A percentile compares a stretch with the other conserved stretches of the same genome.
phyloP scores from a whole-genome alignment of 495 filamentous ascomycete genomes.

The Penicillium parvum region DNA sequence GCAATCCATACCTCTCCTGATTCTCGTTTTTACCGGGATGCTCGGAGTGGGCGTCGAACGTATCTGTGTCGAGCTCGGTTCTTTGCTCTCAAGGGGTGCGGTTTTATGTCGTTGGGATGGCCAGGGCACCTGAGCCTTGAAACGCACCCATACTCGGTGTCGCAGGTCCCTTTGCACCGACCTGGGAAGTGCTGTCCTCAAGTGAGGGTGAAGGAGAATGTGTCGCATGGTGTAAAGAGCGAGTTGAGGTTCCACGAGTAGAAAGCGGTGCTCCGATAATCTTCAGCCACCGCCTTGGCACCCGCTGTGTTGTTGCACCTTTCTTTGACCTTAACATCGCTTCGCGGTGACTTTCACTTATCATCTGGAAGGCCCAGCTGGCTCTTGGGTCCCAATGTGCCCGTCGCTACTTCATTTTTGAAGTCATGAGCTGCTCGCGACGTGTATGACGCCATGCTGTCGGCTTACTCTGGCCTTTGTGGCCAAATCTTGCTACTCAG shows the following conservation, averaged over 20 bases:
- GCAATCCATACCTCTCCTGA: slow-evolving; percentile 35
- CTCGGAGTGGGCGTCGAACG: slow-evolving; percentile 12
- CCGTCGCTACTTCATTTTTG: neutral
- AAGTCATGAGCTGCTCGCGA: slow-evolving; percentile 15
- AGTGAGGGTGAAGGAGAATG: slow-evolving; percentile 35
- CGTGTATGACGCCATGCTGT: slow-evolving; percentile 23
- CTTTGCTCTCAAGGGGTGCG: slow-evolving; percentile 20
- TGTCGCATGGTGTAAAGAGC: slow-evolving; percentile 21
- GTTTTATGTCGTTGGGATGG: slow-evolving; percentile 25
- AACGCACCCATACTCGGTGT: slow-evolving; percentile 25
- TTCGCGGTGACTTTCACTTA: neutral
- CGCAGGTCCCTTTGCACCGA: slow-evolving; percentile 25
- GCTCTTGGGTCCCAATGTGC: slow-evolving; percentile 3
- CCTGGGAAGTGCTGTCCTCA: slow-evolving; percentile 27
- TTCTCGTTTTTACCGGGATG: slow-evolving; percentile 24
- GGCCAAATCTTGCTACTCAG: slow-evolving; percentile 28
- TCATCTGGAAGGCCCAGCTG: slow-evolving; percentile 6
- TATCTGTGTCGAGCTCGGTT: slow-evolving; percentile 4
- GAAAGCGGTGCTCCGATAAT: slow-evolving; percentile 4
- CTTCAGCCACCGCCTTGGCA: slow-evolving; percentile 16
- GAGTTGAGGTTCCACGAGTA: slow-evolving; percentile 7
- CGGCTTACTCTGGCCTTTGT: slow-evolving; percentile 24
- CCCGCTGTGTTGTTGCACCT: slow-evolving; percentile 12
- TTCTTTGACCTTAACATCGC: neutral
- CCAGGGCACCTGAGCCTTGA: slow-evolving; percentile 28